Percentiles rank a stretch among this genome's conserved stretches.
These are phyloP conservation scores for Cucumis melo DNA, from an alignment of 306 rosid species.

Conservation along the genomic window DNA sequence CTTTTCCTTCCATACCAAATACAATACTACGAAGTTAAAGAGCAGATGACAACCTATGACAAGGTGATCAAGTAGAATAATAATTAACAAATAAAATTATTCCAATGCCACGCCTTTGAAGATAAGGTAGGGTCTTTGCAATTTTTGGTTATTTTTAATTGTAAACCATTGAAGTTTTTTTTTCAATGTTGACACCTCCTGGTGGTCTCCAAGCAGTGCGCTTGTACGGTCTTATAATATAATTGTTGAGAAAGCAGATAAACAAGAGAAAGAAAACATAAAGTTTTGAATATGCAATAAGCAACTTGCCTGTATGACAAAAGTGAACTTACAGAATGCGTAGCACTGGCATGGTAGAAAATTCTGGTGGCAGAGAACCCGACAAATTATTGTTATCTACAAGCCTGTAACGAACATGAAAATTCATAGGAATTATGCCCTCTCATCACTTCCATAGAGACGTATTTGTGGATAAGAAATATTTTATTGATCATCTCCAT, in stretches of 20 bases:
- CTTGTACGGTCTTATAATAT: not conserved
- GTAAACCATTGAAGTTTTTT: not conserved
- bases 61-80: not conserved
- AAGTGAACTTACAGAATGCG: slow-evolving; percentile 22
- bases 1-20: not conserved
- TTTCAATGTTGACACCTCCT: not conserved
- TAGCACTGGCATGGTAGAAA: slow-evolving; percentile 10
- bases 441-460: not conserved
- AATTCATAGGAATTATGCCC: not conserved
- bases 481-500: not conserved
- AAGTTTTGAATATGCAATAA: not conserved
- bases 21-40: not conserved
- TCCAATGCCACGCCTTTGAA: not conserved
- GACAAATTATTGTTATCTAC: slow-evolving; percentile 36
- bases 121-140: not conserved
- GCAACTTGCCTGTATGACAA: not conserved
- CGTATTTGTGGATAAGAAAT: not conserved
- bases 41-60: not conserved
- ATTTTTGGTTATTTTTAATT: not conserved
- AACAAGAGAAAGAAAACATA: not conserved
- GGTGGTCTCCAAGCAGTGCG: not conserved
- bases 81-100: not conserved
- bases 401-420: slow-evolving; percentile 17
- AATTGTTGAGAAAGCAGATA: not conserved
- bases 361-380: slow-evolving; percentile 31